These are phyloP conservation scores for Emergomyces orientalis DNA, from an alignment of 2,329 filamentous ascomycete genomes.

Conservation along the genomic window DNA sequence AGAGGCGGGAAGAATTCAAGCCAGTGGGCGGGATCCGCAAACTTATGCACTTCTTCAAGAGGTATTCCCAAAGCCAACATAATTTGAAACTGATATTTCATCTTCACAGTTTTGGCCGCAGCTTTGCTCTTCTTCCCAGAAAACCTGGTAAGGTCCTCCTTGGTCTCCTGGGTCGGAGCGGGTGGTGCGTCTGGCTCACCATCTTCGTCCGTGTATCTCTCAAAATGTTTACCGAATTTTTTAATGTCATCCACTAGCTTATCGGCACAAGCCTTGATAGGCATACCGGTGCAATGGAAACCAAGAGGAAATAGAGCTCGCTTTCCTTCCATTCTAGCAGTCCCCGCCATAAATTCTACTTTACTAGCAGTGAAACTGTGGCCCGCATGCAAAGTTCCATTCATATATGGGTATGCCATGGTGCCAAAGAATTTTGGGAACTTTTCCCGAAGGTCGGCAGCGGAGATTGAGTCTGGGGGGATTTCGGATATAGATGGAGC, in stretches of 20 bases:
- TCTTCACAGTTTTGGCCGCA: slow-evolving; percentile 76
- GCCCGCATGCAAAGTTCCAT: slow-evolving; percentile 78
- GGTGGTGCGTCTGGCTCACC: slow-evolving; percentile 46
- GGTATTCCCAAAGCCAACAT: slow-evolving; percentile 88
- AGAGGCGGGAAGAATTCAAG: slow-evolving; percentile 83
- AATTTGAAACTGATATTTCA: slow-evolving; percentile 94
- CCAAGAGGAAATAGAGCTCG: slow-evolving; percentile 79
- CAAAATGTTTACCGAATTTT: slow-evolving; percentile 79
- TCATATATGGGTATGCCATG: slow-evolving; percentile 74
- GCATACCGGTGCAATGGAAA: slow-evolving; percentile 95
- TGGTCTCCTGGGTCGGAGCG: slow-evolving; percentile 53
- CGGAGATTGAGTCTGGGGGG: slow-evolving; percentile 62
- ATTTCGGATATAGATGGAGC: slow-evolving; percentile 72
- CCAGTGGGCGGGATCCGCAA: slow-evolving; percentile 87
- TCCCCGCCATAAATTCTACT: slow-evolving; percentile 82
- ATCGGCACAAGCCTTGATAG: slow-evolving; percentile 94
- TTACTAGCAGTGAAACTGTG: slow-evolving; percentile 90
- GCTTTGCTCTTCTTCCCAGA: slow-evolving; percentile 87
- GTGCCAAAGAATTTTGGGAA: slow-evolving; percentile 86
- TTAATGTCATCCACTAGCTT: slow-evolving; percentile 86
- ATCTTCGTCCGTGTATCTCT: slow-evolving; percentile 59
- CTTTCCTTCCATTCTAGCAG: slow-evolving; percentile 84
- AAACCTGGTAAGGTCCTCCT: slow-evolving; percentile 86
- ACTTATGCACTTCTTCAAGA: slow-evolving; percentile 79
- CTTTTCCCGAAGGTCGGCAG: slow-evolving; percentile 66